Conservation (phyloP, 164 flowering plant genomes). For the Macadamia integrifolia region DNA sequence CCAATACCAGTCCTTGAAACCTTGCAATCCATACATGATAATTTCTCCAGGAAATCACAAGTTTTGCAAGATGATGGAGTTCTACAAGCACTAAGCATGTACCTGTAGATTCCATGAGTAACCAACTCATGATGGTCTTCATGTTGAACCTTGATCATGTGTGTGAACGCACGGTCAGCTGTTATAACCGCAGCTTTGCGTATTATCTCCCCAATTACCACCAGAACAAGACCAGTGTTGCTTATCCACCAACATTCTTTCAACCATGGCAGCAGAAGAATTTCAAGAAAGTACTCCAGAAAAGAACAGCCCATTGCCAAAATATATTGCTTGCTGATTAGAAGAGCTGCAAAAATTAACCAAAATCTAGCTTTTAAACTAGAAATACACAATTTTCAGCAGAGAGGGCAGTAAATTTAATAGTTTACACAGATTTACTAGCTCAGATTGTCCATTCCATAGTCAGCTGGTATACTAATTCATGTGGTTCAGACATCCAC, state of each 20-base stretch:
- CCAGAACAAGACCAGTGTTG: conserved; percentile 66
- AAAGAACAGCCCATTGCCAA: conserved; percentile 69
- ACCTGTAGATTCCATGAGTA: conserved; percentile 68
- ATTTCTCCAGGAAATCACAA: no score
- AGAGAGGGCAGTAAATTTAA: no score
- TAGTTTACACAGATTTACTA: no score
- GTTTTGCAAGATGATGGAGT: neutral
- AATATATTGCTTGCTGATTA: conserved; percentile 66
- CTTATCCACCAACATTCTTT: conserved; percentile 81
- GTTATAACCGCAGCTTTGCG: conserved; percentile 80
- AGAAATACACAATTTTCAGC: no score
- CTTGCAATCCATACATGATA: no score
- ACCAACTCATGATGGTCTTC: conserved; percentile 67
- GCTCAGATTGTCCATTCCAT: no score
- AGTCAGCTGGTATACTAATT: no score
- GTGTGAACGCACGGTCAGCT: conserved; percentile 84
- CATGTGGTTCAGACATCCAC: no score
- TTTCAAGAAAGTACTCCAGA: conserved; percentile 63
- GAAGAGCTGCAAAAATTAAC: conserved; percentile 47
- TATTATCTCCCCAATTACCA: conserved; percentile 71
- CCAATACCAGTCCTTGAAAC: no score
- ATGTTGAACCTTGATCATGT: conserved; percentile 50
- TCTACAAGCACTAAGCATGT: neutral
- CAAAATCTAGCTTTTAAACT: neutral
- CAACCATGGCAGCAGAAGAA: conserved; percentile 51